Evolutionary conservation across 2,329 filamentous ascomycete species (phyloP).

Genomic region (Fusarium nisikadoi): DNA sequence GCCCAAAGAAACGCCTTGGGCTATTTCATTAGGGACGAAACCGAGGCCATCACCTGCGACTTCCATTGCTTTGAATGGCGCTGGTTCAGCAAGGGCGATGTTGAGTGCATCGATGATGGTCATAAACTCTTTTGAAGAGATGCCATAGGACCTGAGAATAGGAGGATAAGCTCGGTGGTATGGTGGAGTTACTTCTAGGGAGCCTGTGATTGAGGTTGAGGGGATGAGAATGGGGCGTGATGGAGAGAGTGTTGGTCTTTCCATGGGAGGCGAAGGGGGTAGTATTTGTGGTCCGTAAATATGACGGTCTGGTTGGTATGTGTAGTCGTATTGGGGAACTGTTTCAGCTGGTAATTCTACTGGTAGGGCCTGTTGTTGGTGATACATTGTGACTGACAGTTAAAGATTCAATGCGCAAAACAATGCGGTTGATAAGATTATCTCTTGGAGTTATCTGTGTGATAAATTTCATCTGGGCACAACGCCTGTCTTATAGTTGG

Average conservation of each 20-base stretch:
- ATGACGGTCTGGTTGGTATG: background rate
- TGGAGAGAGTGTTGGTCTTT: background rate
- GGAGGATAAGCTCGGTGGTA: conserved; percentile 20
- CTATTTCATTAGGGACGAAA: conserved; percentile 1
- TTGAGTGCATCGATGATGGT: background rate
- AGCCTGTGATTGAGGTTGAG: conserved; percentile 1
- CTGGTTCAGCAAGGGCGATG: conserved; percentile 2
- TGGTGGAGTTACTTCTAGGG: conserved; percentile 3
- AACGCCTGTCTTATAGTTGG: background rate
- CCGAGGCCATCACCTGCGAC: conserved; percentile 10
- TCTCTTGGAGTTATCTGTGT: background rate
- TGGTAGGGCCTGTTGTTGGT: background rate
- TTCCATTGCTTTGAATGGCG: conserved; percentile 3
- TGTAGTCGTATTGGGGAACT: background rate
- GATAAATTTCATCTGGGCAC: background rate
- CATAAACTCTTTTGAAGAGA: conserved; percentile 1
- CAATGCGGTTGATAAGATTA: background rate
- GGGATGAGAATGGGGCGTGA: conserved; percentile 7
- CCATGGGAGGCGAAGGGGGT: too few relatives aligned
- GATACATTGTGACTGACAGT: background rate
- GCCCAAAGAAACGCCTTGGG: conserved; percentile 6
- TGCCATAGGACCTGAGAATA: background rate
- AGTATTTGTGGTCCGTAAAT: fast-evolving
- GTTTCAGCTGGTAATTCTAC: background rate
- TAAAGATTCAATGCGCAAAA: too few relatives aligned